Evolutionary conservation across 208 protist species (phyloP), one percentile per base, ranked within the genome.

Genomic region (Wallacemonas sp.): DNA sequence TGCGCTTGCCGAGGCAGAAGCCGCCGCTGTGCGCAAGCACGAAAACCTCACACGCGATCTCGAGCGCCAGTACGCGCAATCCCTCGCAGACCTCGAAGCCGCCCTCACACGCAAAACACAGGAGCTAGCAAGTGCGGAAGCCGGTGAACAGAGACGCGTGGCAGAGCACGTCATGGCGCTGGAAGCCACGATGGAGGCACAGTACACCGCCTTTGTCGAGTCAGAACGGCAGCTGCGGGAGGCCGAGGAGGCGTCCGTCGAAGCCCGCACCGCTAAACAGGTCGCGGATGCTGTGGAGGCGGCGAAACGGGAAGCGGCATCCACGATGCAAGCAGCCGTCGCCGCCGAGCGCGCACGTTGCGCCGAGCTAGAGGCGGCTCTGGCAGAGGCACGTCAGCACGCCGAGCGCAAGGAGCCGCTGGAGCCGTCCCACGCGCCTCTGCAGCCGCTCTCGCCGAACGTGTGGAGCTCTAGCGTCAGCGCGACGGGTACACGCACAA

Each of bases 31-130:
- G 13, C 29, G 26, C 41, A 37, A 48, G 57, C 54, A 52, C 21
- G 66, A 45, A 21, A 27, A 22, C 26, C n/a, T 52, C 3, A 0
- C 22, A 30, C 27, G 17, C 32, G 29, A 54, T 41, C 33, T 81
- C 19, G 67, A 76, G n/a, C 8, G 36, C 1, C 66, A 71, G 39
- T 79, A 81, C 38, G 75, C 77, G 21, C 42, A 53, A 24, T 71
- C 67, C 34, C 44, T 85, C 1, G 36, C 55, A 13, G 22, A n/a
- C 1, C 66, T 85, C 42, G 67, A 71, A 12, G 61, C 9, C 2
- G 67, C 70, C 6, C 44, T 85, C 2, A 69, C 80, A 26, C 64
- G 38, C 24, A 70, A 64, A 19, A 73, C 73, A 12, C 45, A 46
- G 8, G 45, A 68, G 17, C 64, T 61, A 30, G 68, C 66, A 4